phyloP scores from a whole-genome alignment of 352 stramenopile genomes.

The Phytophthora cryptogea region DNA sequence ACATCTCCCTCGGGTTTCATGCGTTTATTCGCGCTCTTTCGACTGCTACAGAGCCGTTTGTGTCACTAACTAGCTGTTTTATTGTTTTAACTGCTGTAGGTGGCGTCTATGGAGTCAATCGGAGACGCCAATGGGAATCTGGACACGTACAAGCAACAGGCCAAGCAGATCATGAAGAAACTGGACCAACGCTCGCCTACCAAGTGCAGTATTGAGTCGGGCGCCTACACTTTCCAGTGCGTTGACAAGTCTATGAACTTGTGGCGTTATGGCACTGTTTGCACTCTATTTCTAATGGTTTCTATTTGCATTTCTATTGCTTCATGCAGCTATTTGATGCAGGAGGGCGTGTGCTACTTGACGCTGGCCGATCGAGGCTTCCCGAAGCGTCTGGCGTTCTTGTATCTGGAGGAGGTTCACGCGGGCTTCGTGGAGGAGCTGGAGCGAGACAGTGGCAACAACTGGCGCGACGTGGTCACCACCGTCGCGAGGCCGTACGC shows the following conservation, averaged over 20 bases:
- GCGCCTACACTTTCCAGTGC: conserved; percentile 92
- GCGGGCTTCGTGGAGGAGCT: conserved; percentile 95
- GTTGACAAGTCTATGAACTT: conserved; percentile 21
- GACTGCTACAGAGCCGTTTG: not conserved
- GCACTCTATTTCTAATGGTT: not conserved
- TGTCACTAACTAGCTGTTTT: not conserved
- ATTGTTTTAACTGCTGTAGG: conserved; percentile 40
- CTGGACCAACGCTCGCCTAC: conserved; percentile 90
- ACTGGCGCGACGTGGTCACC: conserved; percentile 92
- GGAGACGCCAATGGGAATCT: conserved; percentile 81
- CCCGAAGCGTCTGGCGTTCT: conserved; percentile 96
- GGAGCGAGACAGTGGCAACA: conserved; percentile 90
- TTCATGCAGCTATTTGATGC: conserved; percentile 93
- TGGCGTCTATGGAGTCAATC: conserved; percentile 93
- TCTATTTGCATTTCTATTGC: not conserved
- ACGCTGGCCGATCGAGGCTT: conserved; percentile 96
- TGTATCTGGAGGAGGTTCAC: conserved; percentile 97
- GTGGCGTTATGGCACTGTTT: no score
- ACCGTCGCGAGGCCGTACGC: conserved; percentile 97
- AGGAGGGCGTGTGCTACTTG: conserved; percentile 97
- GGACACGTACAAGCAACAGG: conserved; percentile 92
- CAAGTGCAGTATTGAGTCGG: conserved; percentile 95
- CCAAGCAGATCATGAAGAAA: conserved; percentile 94
- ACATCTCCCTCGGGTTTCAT: not conserved
- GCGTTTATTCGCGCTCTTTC: no score